Percentiles rank a stretch among this genome's conserved stretches.
These are phyloP conservation scores for Peltaster fructicola DNA, from an alignment of 2,329 filamentous ascomycete species.

Conservation along the genomic window DNA sequence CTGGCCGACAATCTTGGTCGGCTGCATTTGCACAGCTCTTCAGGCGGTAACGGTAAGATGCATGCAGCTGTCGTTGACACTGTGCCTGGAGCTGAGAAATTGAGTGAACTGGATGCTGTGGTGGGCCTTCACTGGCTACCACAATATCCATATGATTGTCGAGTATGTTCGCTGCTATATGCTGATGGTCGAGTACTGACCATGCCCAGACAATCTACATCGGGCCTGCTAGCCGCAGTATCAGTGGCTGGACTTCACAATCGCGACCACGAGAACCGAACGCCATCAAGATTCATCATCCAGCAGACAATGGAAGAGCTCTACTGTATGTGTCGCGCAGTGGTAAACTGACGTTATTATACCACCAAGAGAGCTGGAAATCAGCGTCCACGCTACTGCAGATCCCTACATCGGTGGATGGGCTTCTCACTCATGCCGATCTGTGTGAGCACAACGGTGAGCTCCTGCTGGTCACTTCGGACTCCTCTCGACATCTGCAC, in stretches of 20 bases:
- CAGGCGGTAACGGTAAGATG: slow-evolving; percentile 56
- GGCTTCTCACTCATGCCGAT: slow-evolving; percentile 64
- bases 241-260: slow-evolving; percentile 48
- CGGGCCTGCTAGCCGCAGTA: slow-evolving; percentile 21
- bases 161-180: slow-evolving; percentile 9
- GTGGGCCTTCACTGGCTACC: slow-evolving; percentile 76
- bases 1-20: slow-evolving; percentile 65
- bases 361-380: slow-evolving; percentile 49
- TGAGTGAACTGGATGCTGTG: slow-evolving; percentile 48
- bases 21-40: slow-evolving; percentile 55
- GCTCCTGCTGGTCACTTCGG: slow-evolving; percentile 49
- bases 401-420: slow-evolving; percentile 25
- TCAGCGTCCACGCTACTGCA: slow-evolving; percentile 43
- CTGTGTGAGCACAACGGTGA: slow-evolving; percentile 38
- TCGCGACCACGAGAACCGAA: slow-evolving; percentile 39
- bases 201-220: slow-evolving; percentile 15
- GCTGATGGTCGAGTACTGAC: slow-evolving; percentile 9
- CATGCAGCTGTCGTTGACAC: slow-evolving; percentile 40
- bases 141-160: slow-evolving; percentile 19
- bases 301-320: slow-evolving; percentile 51
- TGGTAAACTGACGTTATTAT: slow-evolving; percentile 58
- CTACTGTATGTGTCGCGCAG: slow-evolving; percentile 60
- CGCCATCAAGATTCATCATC: slow-evolving; percentile 56
- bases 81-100: slow-evolving; percentile 46
- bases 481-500: slow-evolving; percentile 52